Conservation (phyloP, 371 early-diverging fungal species). For the Dichotomocladium elegans region DNA sequence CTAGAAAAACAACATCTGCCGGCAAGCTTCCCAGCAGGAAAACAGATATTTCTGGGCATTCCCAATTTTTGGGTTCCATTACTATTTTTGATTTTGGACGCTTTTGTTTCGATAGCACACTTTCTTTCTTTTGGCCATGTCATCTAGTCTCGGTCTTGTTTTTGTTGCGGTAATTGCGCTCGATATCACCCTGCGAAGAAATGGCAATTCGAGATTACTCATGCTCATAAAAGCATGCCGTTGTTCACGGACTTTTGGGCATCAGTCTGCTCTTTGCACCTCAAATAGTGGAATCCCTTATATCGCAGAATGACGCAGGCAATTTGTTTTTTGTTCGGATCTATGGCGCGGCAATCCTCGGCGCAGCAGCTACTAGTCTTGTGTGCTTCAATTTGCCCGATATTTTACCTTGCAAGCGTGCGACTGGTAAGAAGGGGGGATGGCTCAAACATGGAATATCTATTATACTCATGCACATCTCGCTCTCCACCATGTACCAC, state of each 20-base stretch:
- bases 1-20: too few relatives aligned
- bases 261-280: conserved; percentile 23
- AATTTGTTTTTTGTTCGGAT: conserved; percentile 18
- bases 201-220: background rate
- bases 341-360: conserved; percentile 29
- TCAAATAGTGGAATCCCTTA: conserved; percentile 4
- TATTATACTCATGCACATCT: too few relatives aligned
- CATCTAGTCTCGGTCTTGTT: conserved; percentile 1
- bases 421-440: conserved; percentile 21
- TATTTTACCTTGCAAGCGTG: conserved; percentile 45
- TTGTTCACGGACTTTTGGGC: conserved; percentile 19
- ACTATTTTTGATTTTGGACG: too few relatives aligned
- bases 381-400: conserved; percentile 31
- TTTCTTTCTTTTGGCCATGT: too few relatives aligned
- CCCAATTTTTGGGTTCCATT: too few relatives aligned
- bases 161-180: conserved; percentile 2
- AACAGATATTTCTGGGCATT: too few relatives aligned
- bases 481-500: background rate
- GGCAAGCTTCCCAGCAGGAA: too few relatives aligned
- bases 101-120: too few relatives aligned
- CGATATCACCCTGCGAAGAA: background rate
- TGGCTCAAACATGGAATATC: background rate
- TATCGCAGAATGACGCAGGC: conserved; percentile 12
- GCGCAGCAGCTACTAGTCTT: conserved; percentile 21
- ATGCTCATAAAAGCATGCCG: conserved; percentile 22